phyloP scores from a whole-genome alignment of 495 filamentous ascomycete genomes.

The Tuber indicum region DNA sequence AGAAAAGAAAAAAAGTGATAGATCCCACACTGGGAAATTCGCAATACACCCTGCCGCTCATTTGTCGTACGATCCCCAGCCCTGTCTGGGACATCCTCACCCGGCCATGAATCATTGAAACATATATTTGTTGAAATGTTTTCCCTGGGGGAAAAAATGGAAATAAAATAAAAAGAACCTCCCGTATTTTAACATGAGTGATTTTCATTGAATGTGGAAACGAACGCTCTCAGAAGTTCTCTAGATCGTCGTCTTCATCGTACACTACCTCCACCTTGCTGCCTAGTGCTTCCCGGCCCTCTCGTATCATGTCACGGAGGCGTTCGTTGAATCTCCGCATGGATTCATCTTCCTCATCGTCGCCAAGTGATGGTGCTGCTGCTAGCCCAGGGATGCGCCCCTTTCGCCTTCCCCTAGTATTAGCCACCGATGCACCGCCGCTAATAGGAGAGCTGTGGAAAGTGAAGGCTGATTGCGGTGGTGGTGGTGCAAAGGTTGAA shows the following conservation, averaged over 20 bases:
- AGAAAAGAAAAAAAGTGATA: neutral
- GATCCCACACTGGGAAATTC: neutral
- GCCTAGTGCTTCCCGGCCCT: constrained; percentile 79
- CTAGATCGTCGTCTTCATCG: constrained; percentile 46
- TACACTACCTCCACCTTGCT: constrained; percentile 63
- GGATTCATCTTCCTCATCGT: constrained; percentile 70
- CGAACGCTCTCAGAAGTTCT: constrained; percentile 20
- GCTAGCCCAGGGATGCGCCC: neutral
- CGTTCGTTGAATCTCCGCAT: constrained; percentile 70
- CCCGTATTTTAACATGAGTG: neutral
- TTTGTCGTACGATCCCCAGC: neutral
- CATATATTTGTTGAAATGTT: neutral
- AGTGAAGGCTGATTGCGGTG: constrained; percentile 25
- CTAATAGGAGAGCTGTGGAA: constrained; percentile 14
- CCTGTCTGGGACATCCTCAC: neutral
- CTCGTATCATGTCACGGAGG: constrained; percentile 74
- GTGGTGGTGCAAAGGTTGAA: constrained; percentile 14
- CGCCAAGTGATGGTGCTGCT: constrained; percentile 35
- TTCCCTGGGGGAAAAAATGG: neutral
- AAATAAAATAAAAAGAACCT: neutral
- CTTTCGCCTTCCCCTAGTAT: constrained; percentile 15
- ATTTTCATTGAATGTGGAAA: neutral
- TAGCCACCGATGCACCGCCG: constrained; percentile 14
- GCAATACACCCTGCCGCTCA: neutral
- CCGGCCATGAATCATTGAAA: neutral